phyloP scores from a whole-genome alignment of 2,329 filamentous ascomycete genomes.

The Fusarium veterinarium region DNA sequence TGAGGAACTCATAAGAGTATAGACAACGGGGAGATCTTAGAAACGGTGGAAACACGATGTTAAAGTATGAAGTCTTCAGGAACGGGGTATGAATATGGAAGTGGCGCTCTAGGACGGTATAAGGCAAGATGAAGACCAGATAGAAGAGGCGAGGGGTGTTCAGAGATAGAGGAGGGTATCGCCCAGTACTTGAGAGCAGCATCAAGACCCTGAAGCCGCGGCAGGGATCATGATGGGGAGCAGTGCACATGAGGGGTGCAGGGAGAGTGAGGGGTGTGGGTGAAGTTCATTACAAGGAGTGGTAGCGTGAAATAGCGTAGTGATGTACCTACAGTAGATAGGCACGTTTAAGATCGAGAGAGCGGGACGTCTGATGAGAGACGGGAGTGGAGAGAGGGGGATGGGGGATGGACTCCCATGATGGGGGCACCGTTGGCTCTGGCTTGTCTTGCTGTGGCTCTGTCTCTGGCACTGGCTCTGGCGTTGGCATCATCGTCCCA shows the following conservation, averaged over 20 bases:
- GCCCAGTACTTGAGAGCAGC: conserved; percentile 38
- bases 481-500: conserved; percentile 39
- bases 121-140: conserved; percentile 34
- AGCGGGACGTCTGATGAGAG: conserved; percentile 29
- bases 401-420: conserved; percentile 12
- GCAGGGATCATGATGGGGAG: conserved; percentile 38
- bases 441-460: conserved; percentile 3
- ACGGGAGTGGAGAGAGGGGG: conserved; percentile 32
- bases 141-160: conserved; percentile 33
- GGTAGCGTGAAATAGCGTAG: conserved; percentile 3
- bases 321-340: conserved; percentile 30
- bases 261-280: conserved; percentile 1
- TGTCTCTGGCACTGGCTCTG: not conserved
- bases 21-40: conserved; percentile 12
- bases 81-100: conserved; percentile 37
- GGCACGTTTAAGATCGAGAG: conserved; percentile 33
- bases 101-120: conserved; percentile 36
- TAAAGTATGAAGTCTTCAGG: conserved; percentile 34
- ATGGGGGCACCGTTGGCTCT: conserved; percentile 38
- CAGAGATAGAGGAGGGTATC: conserved; percentile 36
- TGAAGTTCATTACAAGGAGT: conserved; percentile 6
- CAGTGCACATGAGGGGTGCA: conserved; percentile 17
- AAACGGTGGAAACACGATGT: conserved; percentile 20
- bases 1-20: conserved; percentile 19
- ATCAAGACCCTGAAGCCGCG: conserved; percentile 38